A percentile compares a stretch with the other conserved stretches of the same genome.
phyloP scores from a whole-genome alignment of 495 filamentous ascomycete species.

The Aspergillus saccharolyticus region DNA sequence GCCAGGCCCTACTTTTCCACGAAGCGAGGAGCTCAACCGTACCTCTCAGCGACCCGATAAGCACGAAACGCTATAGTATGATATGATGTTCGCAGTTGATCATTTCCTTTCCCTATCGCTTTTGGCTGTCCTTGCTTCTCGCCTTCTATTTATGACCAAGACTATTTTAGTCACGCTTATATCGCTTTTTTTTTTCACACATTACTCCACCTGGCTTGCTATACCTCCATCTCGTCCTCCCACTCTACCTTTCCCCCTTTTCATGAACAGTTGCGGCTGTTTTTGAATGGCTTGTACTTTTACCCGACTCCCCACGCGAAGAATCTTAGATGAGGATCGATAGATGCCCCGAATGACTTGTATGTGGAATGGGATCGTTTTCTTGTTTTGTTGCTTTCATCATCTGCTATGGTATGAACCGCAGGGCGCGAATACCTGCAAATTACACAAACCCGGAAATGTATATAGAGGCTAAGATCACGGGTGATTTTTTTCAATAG shows the following conservation, averaged over 20 bases:
- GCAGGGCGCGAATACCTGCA: slow-evolving; percentile 18
- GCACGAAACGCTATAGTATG: slow-evolving; percentile 35
- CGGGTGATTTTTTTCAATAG: slow-evolving; percentile 19
- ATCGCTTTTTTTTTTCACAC: slow-evolving; percentile 10
- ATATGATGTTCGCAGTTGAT: slow-evolving; percentile 15
- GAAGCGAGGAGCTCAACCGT: slow-evolving; percentile 24
- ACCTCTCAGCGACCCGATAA: slow-evolving; percentile 33
- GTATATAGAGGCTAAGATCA: slow-evolving; percentile 22
- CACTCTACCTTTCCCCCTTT: slow-evolving; percentile 11
- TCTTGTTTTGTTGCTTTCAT: slow-evolving; percentile 14
- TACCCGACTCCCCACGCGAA: slow-evolving; percentile 23
- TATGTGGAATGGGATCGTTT: slow-evolving; percentile 30
- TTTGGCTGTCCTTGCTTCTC: neutral
- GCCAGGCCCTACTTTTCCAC: slow-evolving; percentile 37
- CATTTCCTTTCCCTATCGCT: neutral
- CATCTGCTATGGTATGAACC: slow-evolving; percentile 14
- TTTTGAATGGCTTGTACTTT: slow-evolving; percentile 29
- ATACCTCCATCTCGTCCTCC: neutral
- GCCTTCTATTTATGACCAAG: slow-evolving; percentile 20
- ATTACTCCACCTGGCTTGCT: neutral
- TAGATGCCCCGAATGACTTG: slow-evolving; percentile 36
- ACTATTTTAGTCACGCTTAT: slow-evolving; percentile 20
- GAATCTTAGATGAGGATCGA: slow-evolving; percentile 30
- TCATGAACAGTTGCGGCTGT: slow-evolving; percentile 4
- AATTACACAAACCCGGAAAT: slow-evolving; percentile 15